Percentiles rank a stretch among this genome's conserved stretches.
phyloP scores from a whole-genome alignment of 495 filamentous ascomycete genomes.

The Evansstolkia leycettana region DNA sequence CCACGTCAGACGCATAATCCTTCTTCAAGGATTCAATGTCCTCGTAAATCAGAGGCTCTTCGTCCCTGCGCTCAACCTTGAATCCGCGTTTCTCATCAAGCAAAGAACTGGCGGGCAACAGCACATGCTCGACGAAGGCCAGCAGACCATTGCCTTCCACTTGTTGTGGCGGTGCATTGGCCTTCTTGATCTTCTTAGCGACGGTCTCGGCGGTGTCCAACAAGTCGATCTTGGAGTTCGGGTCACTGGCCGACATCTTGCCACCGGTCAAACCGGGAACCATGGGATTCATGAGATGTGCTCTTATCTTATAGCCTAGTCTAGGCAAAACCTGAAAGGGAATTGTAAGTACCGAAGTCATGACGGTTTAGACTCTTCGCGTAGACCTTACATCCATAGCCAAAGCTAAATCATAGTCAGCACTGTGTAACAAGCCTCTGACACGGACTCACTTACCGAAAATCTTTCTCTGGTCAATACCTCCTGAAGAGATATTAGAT shows the following conservation, averaged over 20 bases:
- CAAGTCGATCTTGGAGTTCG: slow-evolving; percentile 60
- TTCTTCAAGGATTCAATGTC: slow-evolving; percentile 56
- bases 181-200: slow-evolving; percentile 71
- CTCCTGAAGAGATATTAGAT: background rate
- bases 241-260: slow-evolving; percentile 59
- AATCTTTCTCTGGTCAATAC: slow-evolving; percentile 83
- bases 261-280: slow-evolving; percentile 73
- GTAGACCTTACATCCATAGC: background rate
- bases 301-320: slow-evolving; percentile 47
- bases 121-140: slow-evolving; percentile 69
- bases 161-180: slow-evolving; percentile 58
- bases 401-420: background rate
- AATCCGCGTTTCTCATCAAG: slow-evolving; percentile 25
- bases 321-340: slow-evolving; percentile 5
- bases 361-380: background rate
- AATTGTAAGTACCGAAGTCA: slow-evolving; percentile 1
- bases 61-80: slow-evolving; percentile 28
- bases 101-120: slow-evolving; percentile 53
- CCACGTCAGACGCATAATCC: slow-evolving; percentile 71
- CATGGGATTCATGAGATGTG: slow-evolving; percentile 87
- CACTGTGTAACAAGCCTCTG: background rate
- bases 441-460: slow-evolving; percentile 43
- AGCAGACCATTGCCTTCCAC: slow-evolving; percentile 79
- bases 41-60: slow-evolving; percentile 68
- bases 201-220: slow-evolving; percentile 64